Evolutionary conservation across 345 rosid genomes (phyloP).

Genomic region (Balakata baccata): DNA sequence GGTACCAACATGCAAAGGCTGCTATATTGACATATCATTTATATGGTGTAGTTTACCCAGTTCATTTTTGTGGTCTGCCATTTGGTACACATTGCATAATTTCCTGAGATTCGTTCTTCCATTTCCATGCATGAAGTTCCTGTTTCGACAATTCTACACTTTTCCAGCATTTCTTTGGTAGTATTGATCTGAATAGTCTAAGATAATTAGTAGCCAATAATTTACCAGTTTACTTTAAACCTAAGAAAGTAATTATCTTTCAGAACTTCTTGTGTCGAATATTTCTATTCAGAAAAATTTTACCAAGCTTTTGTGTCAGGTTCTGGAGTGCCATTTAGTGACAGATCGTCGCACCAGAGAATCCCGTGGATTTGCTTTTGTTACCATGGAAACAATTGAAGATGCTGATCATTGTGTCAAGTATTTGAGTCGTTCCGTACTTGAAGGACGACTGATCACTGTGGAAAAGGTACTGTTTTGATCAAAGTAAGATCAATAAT

Average conservation of each 20-base stretch:
- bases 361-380: slow-evolving; percentile 71
- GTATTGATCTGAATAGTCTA: background rate
- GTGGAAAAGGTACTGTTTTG: slow-evolving; percentile 53
- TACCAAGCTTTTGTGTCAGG: slow-evolving; percentile 37
- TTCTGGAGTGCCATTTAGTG: slow-evolving; percentile 53
- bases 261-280: background rate
- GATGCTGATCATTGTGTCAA: slow-evolving; percentile 60
- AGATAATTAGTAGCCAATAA: background rate
- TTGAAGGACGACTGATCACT: slow-evolving; percentile 62
- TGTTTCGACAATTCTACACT: background rate
- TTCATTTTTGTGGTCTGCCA: background rate
- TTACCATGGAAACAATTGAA: slow-evolving; percentile 53
- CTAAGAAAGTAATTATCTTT: background rate
- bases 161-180: background rate
- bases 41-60: background rate
- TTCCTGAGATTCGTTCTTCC: background rate
- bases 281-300: slow-evolving; percentile 2
- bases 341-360: slow-evolving; percentile 56
- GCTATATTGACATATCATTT: background rate
- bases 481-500: background rate
- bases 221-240: background rate
- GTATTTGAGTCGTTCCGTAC: slow-evolving; percentile 56
- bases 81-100: background rate
- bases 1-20: background rate
- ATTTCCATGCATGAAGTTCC: background rate